Percentiles rank a stretch among this genome's conserved stretches.
These are phyloP conservation scores for Exophiala sp. DNA, from an alignment of 2,329 filamentous ascomycete genomes.

Conservation along the genomic window DNA sequence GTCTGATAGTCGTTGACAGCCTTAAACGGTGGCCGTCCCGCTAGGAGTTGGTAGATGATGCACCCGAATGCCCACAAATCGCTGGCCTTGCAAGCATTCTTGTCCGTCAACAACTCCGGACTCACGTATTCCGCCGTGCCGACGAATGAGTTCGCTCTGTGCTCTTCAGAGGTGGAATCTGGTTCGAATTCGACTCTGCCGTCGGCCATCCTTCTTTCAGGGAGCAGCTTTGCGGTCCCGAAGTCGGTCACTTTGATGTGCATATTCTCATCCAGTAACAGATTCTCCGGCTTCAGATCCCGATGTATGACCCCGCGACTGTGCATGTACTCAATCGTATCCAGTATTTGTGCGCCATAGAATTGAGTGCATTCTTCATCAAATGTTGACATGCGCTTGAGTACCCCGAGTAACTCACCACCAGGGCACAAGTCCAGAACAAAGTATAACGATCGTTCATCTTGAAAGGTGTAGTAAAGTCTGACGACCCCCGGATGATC, in stretches of 20 bases:
- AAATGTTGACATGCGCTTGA: slow-evolving; percentile 93
- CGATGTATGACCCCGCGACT: slow-evolving; percentile 91
- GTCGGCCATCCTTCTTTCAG: slow-evolving; percentile 44
- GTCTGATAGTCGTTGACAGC: slow-evolving; percentile 92
- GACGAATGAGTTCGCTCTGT: slow-evolving; percentile 86
- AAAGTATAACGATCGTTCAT: slow-evolving; percentile 92
- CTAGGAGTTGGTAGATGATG: slow-evolving; percentile 91
- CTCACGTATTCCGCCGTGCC: slow-evolving; percentile 98
- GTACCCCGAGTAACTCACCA: slow-evolving; percentile 81
- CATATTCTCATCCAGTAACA: slow-evolving; percentile 90
- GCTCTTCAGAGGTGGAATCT: slow-evolving; percentile 42
- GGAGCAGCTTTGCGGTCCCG: slow-evolving; percentile 90
- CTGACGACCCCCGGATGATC: slow-evolving; percentile 95
- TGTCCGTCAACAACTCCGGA: slow-evolving; percentile 91
- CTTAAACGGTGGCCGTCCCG: slow-evolving; percentile 96
- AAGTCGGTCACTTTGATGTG: slow-evolving; percentile 99
- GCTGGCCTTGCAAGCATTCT: slow-evolving; percentile 94
- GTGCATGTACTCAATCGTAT: slow-evolving; percentile 98
- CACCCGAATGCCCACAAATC: slow-evolving; percentile 98
- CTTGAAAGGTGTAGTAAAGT: slow-evolving; percentile 97
- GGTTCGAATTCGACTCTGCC: slow-evolving; percentile 37
- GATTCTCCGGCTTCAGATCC: slow-evolving; percentile 94
- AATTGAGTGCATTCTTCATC: slow-evolving; percentile 91
- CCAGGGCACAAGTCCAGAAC: slow-evolving; percentile 89
- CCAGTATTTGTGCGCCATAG: slow-evolving; percentile 91